Conservation (phyloP, 768 basidiomycete genomes). For the Mycena sanguinolenta region DNA sequence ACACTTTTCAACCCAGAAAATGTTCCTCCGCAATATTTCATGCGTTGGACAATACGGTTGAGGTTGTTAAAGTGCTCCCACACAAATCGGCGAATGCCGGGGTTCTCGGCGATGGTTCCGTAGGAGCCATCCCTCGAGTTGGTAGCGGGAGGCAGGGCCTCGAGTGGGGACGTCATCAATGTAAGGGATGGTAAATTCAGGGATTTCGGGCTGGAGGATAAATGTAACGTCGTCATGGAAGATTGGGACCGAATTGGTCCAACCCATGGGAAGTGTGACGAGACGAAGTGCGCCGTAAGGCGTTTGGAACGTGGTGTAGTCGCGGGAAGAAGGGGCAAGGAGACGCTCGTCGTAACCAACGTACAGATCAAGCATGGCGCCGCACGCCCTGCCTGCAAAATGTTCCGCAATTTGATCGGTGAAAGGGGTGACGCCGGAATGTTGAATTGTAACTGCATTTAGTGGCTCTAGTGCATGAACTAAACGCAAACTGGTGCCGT, state of each 20-base stretch:
- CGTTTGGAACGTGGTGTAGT: too few relatives aligned
- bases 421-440: too few relatives aligned
- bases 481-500: conserved; percentile 33
- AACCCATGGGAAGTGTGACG: conserved; percentile 47
- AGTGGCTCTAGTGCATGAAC: conserved; percentile 40
- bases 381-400: too few relatives aligned
- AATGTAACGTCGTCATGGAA: conserved; percentile 17
- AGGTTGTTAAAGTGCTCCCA: too few relatives aligned
- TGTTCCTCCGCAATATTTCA: too few relatives aligned
- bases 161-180: conserved; percentile 28
- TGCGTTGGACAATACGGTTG: too few relatives aligned
- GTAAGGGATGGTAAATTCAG: too few relatives aligned
- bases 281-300: too few relatives aligned
- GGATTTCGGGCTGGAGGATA: conserved; percentile 23
- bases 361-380: conserved; percentile 39
- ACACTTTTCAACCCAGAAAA: too few relatives aligned
- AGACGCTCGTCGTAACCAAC: conserved; percentile 45
- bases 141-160: not conserved
- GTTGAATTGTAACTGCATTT: conserved; percentile 26
- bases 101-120: conserved; percentile 44
- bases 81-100: conserved; percentile 23
- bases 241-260: conserved; percentile 36
- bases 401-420: too few relatives aligned
- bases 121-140: not conserved
- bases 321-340: conserved; percentile 41